These are phyloP conservation scores for Chrysoporthe cubensis DNA, from an alignment of 2,329 filamentous ascomycete species.

Conservation along the genomic window DNA sequence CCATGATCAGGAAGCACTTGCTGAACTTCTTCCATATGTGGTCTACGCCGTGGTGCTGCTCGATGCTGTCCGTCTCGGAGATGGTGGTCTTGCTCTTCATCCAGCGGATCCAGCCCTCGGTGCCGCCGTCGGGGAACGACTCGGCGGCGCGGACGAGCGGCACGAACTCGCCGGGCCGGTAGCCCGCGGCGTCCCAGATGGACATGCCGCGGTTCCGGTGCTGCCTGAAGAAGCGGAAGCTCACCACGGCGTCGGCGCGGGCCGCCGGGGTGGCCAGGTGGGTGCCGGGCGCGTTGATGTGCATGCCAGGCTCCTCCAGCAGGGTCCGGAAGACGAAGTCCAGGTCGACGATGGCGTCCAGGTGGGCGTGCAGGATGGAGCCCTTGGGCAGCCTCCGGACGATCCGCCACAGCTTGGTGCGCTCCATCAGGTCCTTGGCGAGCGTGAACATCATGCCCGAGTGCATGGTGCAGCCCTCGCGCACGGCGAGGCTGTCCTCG, in stretches of 20 bases:
- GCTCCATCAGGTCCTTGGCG: conserved; percentile 84
- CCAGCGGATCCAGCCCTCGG: conserved; percentile 75
- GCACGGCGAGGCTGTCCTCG: conserved; percentile 69
- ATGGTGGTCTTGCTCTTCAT: conserved; percentile 74
- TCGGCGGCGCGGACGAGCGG: conserved; percentile 67
- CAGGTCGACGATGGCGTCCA: conserved; percentile 89
- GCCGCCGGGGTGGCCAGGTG: conserved; percentile 59
- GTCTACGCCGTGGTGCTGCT: conserved; percentile 82
- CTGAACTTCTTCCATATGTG: conserved; percentile 84
- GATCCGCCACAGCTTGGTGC: conserved; percentile 83
- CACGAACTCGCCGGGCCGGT: conserved; percentile 62
- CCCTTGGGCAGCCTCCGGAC: conserved; percentile 89
- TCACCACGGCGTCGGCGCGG: conserved; percentile 58
- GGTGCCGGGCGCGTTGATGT: conserved; percentile 62
- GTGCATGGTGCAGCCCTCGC: conserved; percentile 67
- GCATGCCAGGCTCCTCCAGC: conserved; percentile 73
- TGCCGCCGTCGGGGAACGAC: conserved; percentile 74
- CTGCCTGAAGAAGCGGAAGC: conserved; percentile 63
- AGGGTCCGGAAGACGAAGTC: conserved; percentile 77
- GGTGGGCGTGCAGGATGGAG: conserved; percentile 80
- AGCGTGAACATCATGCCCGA: conserved; percentile 94
- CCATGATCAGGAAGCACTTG: conserved; percentile 73
- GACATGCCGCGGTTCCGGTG: conserved; percentile 43
- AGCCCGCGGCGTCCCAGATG: conserved; percentile 67
- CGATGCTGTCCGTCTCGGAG: conserved; percentile 70